These are phyloP conservation scores for Phytophthora citrophthora DNA, from an alignment of 352 stramenopile genomes.

Conservation along the genomic window DNA sequence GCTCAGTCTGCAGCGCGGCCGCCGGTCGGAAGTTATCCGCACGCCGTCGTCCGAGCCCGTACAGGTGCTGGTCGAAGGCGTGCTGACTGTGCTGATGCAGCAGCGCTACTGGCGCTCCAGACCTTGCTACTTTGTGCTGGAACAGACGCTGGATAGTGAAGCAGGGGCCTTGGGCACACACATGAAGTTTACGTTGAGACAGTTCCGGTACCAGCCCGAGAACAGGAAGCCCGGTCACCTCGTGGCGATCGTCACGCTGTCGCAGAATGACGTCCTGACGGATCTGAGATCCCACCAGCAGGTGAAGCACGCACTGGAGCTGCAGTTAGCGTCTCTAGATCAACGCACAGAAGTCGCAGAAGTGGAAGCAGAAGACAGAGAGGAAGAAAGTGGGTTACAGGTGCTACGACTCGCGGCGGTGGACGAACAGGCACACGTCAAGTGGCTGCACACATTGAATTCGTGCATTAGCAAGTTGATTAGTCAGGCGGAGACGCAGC, in stretches of 20 bases:
- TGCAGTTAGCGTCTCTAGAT: slow-evolving; percentile 36
- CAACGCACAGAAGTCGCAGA: slow-evolving; percentile 21
- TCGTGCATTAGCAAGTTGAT: slow-evolving; percentile 56
- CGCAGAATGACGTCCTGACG: slow-evolving; percentile 58
- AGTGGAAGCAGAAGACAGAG: slow-evolving; percentile 3
- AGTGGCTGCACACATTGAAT: slow-evolving; percentile 57
- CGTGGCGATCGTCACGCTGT: slow-evolving; percentile 55
- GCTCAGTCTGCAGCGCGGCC: slow-evolving; percentile 37
- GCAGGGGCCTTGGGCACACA: neutral
- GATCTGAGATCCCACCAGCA: slow-evolving; percentile 52
- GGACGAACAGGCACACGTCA: slow-evolving; percentile 40
- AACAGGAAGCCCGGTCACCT: slow-evolving; percentile 32
- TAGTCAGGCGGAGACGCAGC: slow-evolving; percentile 40
- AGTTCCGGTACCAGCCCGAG: slow-evolving; percentile 56
- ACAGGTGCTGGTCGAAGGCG: slow-evolving; percentile 53
- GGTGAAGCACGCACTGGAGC: slow-evolving; percentile 59
- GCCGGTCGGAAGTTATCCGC: slow-evolving; percentile 8
- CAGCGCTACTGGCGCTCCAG: slow-evolving; percentile 68
- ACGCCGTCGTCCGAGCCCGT: slow-evolving; percentile 1
- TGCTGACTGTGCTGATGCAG: slow-evolving; percentile 56
- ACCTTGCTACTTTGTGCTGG: slow-evolving; percentile 66
- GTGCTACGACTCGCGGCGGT: slow-evolving; percentile 49
- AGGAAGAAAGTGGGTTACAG: slow-evolving; percentile 12
- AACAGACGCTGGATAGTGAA: slow-evolving; percentile 26
- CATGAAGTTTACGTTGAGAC: slow-evolving; percentile 45